Percentiles rank a stretch among this genome's conserved stretches.
These are phyloP conservation scores for Margaritispora aquatica DNA, from an alignment of 495 filamentous ascomycete species.

Conservation along the genomic window DNA sequence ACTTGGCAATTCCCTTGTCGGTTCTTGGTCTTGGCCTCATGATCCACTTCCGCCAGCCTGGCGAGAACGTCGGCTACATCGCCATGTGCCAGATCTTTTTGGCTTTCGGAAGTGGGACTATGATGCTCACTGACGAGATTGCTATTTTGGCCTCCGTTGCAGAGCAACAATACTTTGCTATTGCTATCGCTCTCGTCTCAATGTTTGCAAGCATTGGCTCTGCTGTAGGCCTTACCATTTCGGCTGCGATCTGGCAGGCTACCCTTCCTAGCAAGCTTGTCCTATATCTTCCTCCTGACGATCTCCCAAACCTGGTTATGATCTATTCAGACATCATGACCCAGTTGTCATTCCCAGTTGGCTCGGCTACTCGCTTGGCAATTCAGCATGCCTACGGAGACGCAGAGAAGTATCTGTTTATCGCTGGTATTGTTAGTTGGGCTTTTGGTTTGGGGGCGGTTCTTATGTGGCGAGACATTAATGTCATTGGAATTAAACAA, in stretches of 20 bases:
- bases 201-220: background rate
- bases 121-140: background rate
- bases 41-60: background rate
- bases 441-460: background rate
- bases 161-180: background rate
- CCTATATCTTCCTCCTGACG: background rate
- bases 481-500: background rate
- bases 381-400: slow-evolving; percentile 1
- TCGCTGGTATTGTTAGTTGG: background rate
- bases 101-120: background rate
- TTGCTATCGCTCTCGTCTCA: background rate
- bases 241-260: background rate
- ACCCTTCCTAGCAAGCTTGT: background rate
- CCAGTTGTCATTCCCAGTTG: background rate
- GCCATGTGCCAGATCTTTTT: background rate
- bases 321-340: background rate
- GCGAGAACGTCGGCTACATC: background rate
- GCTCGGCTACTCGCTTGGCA: background rate
- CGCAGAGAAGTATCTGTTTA: background rate
- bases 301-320: background rate
- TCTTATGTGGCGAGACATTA: background rate
- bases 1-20: background rate
- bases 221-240: background rate
- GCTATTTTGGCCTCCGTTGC: background rate
- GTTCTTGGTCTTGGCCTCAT: background rate